Evolutionary conservation across 2,329 filamentous ascomycete species (phyloP), one percentile per base, ranked within the genome.

Genomic region (Cryphonectria nitschkei): DNA sequence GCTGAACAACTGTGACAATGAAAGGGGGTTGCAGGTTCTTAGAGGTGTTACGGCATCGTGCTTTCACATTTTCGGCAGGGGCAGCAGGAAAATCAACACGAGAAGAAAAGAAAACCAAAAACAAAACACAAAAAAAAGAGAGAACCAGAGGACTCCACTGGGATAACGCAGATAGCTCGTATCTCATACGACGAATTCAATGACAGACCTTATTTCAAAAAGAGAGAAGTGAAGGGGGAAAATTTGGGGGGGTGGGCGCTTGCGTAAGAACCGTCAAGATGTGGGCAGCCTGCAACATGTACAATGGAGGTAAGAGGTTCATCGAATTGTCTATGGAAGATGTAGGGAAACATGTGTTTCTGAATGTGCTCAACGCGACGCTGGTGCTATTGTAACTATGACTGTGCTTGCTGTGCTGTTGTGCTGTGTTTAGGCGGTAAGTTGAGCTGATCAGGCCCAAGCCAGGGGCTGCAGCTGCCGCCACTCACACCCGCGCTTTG

Each of bases 161-260:
- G 66, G 63, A 70, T 69, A 70, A 70, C 62, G 71, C 69, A 69
- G 37, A 66, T 71, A 73, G 63, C 66, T 56, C 67, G 67, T 71
- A 66, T 68, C 26, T 62, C 71, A 14, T 74, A 75, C 39, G 75
- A 78, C 5, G 69, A 67, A 73, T 63, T 63, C 54, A 56, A 69
- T 63, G 37, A 71, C 34, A 65, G 34, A 67, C 19, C 19, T 9
- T 50, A 4, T 19, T 65, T 65, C 13, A 37, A 37, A 22, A 50
- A 14, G 19, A 22, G 16, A 46, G 22, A 22, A 46, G 16, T 13
- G 37, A 13, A 2, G 9, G 16, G 19, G 4, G 22, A 16, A 22
- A 6, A 46, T 26, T 26, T 26, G 26, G 26, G 26, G 26, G 34
- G 34, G 34, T 3, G 34, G 1, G 34, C 34, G 50, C 50, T 26